Conservation (phyloP, 2,329 filamentous ascomycete species). For the Waltergamsia citrina region DNA sequence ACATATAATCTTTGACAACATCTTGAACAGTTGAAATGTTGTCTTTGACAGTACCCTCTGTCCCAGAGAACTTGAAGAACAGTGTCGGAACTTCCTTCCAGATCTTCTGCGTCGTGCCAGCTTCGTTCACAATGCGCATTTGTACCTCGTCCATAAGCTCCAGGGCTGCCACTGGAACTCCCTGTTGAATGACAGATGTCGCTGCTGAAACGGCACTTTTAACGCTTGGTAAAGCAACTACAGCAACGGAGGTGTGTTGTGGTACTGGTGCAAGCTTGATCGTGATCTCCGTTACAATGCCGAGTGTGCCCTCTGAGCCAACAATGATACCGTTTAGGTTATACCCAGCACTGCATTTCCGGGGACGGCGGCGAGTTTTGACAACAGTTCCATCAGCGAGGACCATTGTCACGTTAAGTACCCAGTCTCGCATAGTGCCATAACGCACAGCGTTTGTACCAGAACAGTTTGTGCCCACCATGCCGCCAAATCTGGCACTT, state of each 20-base stretch:
- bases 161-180: slow-evolving; percentile 67
- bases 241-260: slow-evolving; percentile 59
- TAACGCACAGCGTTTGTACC: slow-evolving; percentile 80
- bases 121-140: slow-evolving; percentile 48
- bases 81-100: slow-evolving; percentile 59
- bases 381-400: slow-evolving; percentile 72
- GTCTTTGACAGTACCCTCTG: slow-evolving; percentile 22
- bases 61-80: slow-evolving; percentile 65
- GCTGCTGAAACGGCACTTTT: slow-evolving; percentile 62
- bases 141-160: slow-evolving; percentile 76
- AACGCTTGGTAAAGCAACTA: slow-evolving; percentile 37
- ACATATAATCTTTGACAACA: slow-evolving; percentile 45
- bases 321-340: slow-evolving; percentile 72
- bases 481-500: slow-evolving; percentile 75
- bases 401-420: slow-evolving; percentile 70
- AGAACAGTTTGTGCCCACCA: slow-evolving; percentile 54
- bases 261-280: slow-evolving; percentile 67
- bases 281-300: slow-evolving; percentile 71
- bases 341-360: slow-evolving; percentile 72
- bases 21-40: slow-evolving; percentile 28
- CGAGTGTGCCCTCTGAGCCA: slow-evolving; percentile 72
- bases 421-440: slow-evolving; percentile 85
- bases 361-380: slow-evolving; percentile 66
- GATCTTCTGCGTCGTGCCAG: slow-evolving; percentile 38
- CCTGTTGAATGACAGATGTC: slow-evolving; percentile 59